Evolutionary conservation across 1,139 yeast species (phyloP), one percentile per base, ranked within the genome.

Genomic region (Magnusiomyces suaveolens): DNA sequence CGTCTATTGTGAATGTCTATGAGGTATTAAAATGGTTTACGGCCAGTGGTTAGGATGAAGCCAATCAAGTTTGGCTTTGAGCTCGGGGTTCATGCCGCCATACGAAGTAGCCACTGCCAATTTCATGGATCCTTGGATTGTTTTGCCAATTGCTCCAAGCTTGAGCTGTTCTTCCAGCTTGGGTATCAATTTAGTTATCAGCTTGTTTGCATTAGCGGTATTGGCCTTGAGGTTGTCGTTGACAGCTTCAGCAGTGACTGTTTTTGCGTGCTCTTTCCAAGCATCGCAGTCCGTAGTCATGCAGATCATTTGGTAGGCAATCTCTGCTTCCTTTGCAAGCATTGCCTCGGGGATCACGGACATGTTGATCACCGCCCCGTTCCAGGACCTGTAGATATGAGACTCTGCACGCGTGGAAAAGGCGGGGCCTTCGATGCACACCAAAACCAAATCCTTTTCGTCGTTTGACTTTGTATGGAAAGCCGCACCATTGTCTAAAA

Each of bases 371-470:
- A 92, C 95, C 43, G 88, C 80, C 12, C 97, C 98, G 56, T 96
- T 96, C 84, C 95, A 86, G 44, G 84, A 72, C 66, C 89, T 79
- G 74, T 92, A 94, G 70, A 92, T 72, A 68, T 79, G 80, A 23
- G 96, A 87, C 73, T 92, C 99, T n/a, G 98, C 97, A 60, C 98
- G 79, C 18, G 98, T 92, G 51, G 95, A 84, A 72, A 92, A 92
- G 56, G 94, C 96, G 2, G 99, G 99, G 44, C 99, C 99, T 72
- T 92, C 99, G 98, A 92, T 92, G 72, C 98, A 92, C 59, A 94
- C 78, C 50, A 94, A 81, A 1, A 95, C 85, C 59, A 87, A 74
- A 65, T 90, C 97, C 54, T 72, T 70, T 52, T 73, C 74, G 26
- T 70, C 71, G 60, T 77, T 78, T 50, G 81, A 74, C 66, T 77